A percentile compares a stretch with the other conserved stretches of the same genome.
phyloP scores from a whole-genome alignment of 1,284 basidiomycete species.

The Trametes polyzona region DNA sequence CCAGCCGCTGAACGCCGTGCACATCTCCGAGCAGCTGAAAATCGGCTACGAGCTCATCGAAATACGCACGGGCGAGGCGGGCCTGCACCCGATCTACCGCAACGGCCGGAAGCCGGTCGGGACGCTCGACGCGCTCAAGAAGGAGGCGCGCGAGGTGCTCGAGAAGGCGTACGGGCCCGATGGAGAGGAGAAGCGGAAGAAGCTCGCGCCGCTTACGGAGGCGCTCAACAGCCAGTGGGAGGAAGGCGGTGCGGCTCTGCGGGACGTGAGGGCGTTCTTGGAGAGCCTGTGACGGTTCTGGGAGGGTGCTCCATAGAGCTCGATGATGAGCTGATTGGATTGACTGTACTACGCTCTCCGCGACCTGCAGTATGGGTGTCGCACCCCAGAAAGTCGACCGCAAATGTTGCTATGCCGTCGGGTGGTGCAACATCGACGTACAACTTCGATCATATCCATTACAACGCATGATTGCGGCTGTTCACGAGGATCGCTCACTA shows the following conservation, averaged over 20 bases:
- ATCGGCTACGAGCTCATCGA: slow-evolving; percentile 33
- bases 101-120: slow-evolving; percentile 12
- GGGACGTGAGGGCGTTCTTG: neutral
- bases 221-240: slow-evolving; percentile 13
- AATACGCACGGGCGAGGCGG: slow-evolving; percentile 24
- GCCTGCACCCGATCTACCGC: slow-evolving; percentile 25
- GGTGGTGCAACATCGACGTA: no score
- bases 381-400: slow-evolving; percentile 34
- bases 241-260: slow-evolving; percentile 3
- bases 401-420: slow-evolving; percentile 26
- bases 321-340: no score
- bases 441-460: slow-evolving; percentile 15
- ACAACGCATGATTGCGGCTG: slow-evolving; percentile 22
- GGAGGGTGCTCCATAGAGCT: no score
- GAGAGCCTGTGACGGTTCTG: no score
- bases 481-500: slow-evolving; percentile 27
- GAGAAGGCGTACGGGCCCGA: slow-evolving; percentile 24
- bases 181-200: slow-evolving; percentile 23
- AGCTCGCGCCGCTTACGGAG: slow-evolving; percentile 13
- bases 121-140: slow-evolving; percentile 24
- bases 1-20: slow-evolving; percentile 30
- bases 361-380: slow-evolving; percentile 25
- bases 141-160: slow-evolving; percentile 20
- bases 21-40: slow-evolving; percentile 23
- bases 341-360: no score